A percentile compares a stretch with the other conserved stretches of the same genome.
Conservation (phyloP, 1,139 yeast species). For the Yamadazyma taylorii region DNA sequence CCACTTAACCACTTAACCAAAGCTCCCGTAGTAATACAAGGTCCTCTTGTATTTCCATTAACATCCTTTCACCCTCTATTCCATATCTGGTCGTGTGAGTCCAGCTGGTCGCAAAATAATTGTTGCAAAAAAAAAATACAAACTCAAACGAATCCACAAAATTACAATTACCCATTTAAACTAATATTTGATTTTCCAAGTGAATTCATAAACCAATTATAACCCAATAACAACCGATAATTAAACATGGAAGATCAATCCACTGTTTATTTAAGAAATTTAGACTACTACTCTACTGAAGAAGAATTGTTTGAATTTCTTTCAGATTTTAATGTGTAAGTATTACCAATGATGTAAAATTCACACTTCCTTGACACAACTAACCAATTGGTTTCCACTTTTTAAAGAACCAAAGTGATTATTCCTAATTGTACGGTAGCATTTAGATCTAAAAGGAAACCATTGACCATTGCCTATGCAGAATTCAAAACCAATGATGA, state of each 20-base stretch:
- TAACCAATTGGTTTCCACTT: constrained; percentile 6
- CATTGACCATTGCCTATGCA: constrained; percentile 67
- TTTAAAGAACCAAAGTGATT: constrained; percentile 45
- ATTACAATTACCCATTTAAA: too few species aligned
- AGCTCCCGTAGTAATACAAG: too few species aligned
- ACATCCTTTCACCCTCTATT: too few species aligned
- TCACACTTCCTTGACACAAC: background rate
- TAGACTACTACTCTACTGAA: constrained; percentile 45
- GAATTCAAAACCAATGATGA: constrained; percentile 53
- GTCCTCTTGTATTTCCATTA: too few species aligned
- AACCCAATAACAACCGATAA: too few species aligned
- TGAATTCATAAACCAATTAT: too few species aligned
- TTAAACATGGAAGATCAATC: constrained; percentile 1
- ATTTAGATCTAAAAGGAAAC: constrained; percentile 40
- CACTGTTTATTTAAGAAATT: constrained; percentile 31
- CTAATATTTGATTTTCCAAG: too few species aligned
- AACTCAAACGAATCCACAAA: too few species aligned
- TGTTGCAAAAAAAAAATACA: too few species aligned
- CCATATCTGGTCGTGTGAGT: too few species aligned
- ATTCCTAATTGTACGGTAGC: constrained; percentile 57
- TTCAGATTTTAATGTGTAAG: constrained; percentile 21
- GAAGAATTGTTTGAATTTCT: constrained; percentile 39
- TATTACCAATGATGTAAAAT: constrained; percentile 1
- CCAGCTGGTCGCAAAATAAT: too few species aligned
- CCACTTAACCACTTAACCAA: too few species aligned